Conservation (phyloP, 305 asterid species). For the Euphrasia arctica region DNA sequence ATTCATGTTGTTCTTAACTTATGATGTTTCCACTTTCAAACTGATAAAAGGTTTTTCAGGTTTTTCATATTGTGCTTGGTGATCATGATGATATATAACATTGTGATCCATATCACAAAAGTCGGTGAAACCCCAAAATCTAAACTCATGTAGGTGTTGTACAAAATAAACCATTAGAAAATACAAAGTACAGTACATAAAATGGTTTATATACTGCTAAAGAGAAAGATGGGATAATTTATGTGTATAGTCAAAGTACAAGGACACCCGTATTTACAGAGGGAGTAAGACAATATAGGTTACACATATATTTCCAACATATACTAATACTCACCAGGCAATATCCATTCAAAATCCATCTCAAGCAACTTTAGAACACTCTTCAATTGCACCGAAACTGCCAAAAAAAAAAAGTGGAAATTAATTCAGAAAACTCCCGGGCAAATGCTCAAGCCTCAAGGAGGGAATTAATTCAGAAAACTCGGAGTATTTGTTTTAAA, state of each 20-base stretch:
- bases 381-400: slow-evolving; percentile 43
- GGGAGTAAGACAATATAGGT: too few relatives aligned
- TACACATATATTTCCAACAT: background rate
- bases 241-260: too few relatives aligned
- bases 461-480: background rate
- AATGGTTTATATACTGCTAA: background rate
- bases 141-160: background rate
- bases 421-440: slow-evolving; percentile 5
- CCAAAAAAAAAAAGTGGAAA: slow-evolving; percentile 14
- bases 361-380: slow-evolving; percentile 52
- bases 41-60: background rate
- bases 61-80: too few relatives aligned
- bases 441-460: background rate
- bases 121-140: background rate
- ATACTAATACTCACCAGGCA: slow-evolving; percentile 49
- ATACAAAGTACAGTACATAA: background rate
- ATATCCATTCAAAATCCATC: slow-evolving; percentile 65
- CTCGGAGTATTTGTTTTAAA: too few relatives aligned
- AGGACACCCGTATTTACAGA: too few relatives aligned
- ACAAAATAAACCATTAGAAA: background rate
- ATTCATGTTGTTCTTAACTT: background rate
- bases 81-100: background rate
- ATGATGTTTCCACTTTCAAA: background rate
- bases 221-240: too few relatives aligned
- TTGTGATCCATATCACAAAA: background rate